A percentile compares a stretch with the other conserved stretches of the same genome.
phyloP scores from a whole-genome alignment of 805 yeast genomes.

The Saccharomycopsis malanga region DNA sequence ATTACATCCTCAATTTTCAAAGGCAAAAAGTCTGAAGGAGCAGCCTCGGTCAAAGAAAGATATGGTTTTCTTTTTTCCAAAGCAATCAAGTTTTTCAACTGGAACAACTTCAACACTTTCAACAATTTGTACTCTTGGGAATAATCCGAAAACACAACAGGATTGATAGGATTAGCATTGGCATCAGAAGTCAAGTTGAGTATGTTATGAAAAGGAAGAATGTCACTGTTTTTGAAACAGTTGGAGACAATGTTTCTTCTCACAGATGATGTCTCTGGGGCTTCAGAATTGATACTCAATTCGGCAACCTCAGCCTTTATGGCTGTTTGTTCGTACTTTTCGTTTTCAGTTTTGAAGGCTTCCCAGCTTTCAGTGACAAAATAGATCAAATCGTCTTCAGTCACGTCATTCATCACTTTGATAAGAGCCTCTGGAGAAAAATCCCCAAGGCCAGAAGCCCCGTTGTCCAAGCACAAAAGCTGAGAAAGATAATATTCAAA shows the following conservation, averaged over 20 bases:
- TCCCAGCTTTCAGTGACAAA: constrained; percentile 25
- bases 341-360: constrained; percentile 18
- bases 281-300: neutral
- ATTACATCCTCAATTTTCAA: constrained; percentile 28
- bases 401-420: constrained; percentile 12
- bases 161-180: constrained; percentile 3
- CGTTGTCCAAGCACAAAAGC: constrained; percentile 3
- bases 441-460: neutral
- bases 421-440: constrained; percentile 8
- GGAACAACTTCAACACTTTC: constrained; percentile 24
- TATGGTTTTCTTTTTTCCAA: constrained; percentile 16
- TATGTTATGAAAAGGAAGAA: constrained; percentile 2
- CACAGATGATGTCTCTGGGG: neutral
- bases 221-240: constrained; percentile 16
- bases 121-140: constrained; percentile 25
- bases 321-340: constrained; percentile 6
- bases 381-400: constrained; percentile 25
- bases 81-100: constrained; percentile 19
- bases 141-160: constrained; percentile 16
- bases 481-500: constrained; percentile 22
- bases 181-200: constrained; percentile 1
- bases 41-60: constrained; percentile 1
- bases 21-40: constrained; percentile 8
- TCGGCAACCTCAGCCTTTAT: constrained; percentile 8
- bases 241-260: constrained; percentile 16